A percentile compares a stretch with the other conserved stretches of the same genome.
These are phyloP conservation scores for Kernera saxatilis DNA, from an alignment of 345 rosid genomes.

Conservation along the genomic window DNA sequence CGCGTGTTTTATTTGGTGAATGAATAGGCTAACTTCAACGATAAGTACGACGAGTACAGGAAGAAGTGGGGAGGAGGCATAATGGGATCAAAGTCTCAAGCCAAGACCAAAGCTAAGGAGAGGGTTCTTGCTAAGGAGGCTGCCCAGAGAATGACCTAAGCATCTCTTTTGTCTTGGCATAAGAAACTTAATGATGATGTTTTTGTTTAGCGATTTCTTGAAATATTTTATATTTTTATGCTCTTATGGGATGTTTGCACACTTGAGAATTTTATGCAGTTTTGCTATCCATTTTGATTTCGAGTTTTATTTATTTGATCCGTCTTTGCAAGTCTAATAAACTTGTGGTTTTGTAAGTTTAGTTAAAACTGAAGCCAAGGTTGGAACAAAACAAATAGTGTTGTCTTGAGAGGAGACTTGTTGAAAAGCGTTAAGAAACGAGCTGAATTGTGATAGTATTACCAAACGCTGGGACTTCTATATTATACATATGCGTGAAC, in stretches of 20 bases:
- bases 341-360: too few relatives aligned
- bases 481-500: too few relatives aligned
- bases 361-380: too few relatives aligned
- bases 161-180: not conserved
- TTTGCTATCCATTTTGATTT: not conserved
- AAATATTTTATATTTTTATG: not conserved
- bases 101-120: conserved; percentile 67
- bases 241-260: not conserved
- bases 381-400: too few relatives aligned
- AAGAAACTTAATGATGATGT: not conserved
- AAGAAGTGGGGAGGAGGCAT: conserved; percentile 91
- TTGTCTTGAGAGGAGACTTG: too few relatives aligned
- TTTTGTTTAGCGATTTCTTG: not conserved
- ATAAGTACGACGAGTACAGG: conserved; percentile 68
- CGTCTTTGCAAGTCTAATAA: too few relatives aligned
- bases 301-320: not conserved
- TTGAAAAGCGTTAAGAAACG: too few relatives aligned
- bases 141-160: conserved; percentile 59
- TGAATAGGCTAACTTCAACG: conserved; percentile 64
- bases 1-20: not conserved
- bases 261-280: conserved; percentile 4
- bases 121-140: conserved; percentile 64
- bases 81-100: conserved; percentile 82
- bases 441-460: too few relatives aligned
- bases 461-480: too few relatives aligned